These are phyloP conservation scores for Neofusicoccum parvum DNA, from an alignment of 2,329 filamentous ascomycete species.

Conservation along the genomic window DNA sequence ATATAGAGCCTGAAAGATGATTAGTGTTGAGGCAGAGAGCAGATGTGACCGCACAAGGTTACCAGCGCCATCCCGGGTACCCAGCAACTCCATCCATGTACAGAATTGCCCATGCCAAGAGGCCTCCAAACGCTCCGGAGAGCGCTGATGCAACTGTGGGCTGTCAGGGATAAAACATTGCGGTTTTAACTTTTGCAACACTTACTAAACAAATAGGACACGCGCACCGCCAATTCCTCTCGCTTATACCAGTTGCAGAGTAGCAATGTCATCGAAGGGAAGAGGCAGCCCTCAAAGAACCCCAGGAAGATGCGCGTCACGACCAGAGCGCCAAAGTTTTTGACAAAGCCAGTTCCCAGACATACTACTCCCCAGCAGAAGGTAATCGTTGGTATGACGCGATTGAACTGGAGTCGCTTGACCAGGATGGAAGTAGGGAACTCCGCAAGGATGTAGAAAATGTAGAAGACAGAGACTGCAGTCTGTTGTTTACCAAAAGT, in stretches of 20 bases:
- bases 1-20: slow-evolving; percentile 31
- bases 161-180: not conserved
- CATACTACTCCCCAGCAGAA: slow-evolving; percentile 33
- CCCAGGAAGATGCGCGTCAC: slow-evolving; percentile 30
- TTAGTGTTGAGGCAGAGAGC: not conserved
- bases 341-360: slow-evolving; percentile 31
- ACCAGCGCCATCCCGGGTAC: slow-evolving; percentile 34
- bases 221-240: slow-evolving; percentile 33
- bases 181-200: not conserved
- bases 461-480: slow-evolving; percentile 39
- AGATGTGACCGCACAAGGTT: not conserved
- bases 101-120: slow-evolving; percentile 34
- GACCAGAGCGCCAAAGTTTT: slow-evolving; percentile 28
- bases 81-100: slow-evolving; percentile 33
- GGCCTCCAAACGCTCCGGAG: slow-evolving; percentile 32
- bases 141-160: slow-evolving; percentile 28
- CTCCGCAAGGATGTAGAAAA: slow-evolving; percentile 40
- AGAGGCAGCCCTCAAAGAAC: slow-evolving; percentile 37
- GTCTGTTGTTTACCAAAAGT: slow-evolving; percentile 24
- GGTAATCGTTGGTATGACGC: slow-evolving; percentile 33
- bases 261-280: slow-evolving; percentile 36
- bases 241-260: slow-evolving; percentile 36
- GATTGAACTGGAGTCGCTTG: slow-evolving; percentile 38
- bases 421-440: slow-evolving; percentile 37
- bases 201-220: slow-evolving; percentile 33